Conservation (phyloP, 306 rosid genomes). For the Fragaria ananassa region DNA sequence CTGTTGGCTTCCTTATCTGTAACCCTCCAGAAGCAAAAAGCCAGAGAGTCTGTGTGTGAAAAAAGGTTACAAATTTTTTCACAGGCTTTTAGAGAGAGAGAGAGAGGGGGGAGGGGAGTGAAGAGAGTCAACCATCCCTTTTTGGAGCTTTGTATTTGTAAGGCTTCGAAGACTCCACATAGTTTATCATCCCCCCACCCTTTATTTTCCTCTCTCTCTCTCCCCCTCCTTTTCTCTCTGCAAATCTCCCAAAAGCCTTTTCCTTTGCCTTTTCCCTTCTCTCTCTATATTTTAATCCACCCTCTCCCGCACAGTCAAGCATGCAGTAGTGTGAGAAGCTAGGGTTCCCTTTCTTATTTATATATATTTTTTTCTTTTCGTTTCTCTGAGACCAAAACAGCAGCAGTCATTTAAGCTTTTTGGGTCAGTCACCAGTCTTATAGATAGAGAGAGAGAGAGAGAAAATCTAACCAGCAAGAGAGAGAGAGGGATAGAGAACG, state of each 20-base stretch:
- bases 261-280: neutral
- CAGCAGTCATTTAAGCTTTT: slow-evolving; percentile 16
- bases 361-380: neutral
- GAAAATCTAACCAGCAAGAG: slow-evolving; percentile 12
- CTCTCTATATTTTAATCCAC: slow-evolving; percentile 21
- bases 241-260: neutral
- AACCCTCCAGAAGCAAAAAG: slow-evolving; percentile 18
- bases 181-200: slow-evolving; percentile 42
- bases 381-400: slow-evolving; percentile 12
- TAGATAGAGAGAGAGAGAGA: neutral
- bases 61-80: slow-evolving; percentile 34
- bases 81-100: slow-evolving; percentile 22
- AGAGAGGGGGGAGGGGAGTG: neutral
- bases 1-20: slow-evolving; percentile 31
- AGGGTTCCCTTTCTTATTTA: slow-evolving; percentile 51
- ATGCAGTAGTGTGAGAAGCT: slow-evolving; percentile 69
- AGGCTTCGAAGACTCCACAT: slow-evolving; percentile 94
- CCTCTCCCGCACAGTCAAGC: slow-evolving; percentile 43
- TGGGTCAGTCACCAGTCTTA: neutral
- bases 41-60: slow-evolving; percentile 16
- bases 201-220: neutral
- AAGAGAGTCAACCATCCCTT: slow-evolving; percentile 82
- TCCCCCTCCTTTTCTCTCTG: neutral
- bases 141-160: slow-evolving; percentile 80
- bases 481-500: slow-evolving; percentile 64